Percentiles rank a stretch among this genome's conserved stretches.
Conservation (phyloP, 306 rosid species). For the Lathyrus aphaca region DNA sequence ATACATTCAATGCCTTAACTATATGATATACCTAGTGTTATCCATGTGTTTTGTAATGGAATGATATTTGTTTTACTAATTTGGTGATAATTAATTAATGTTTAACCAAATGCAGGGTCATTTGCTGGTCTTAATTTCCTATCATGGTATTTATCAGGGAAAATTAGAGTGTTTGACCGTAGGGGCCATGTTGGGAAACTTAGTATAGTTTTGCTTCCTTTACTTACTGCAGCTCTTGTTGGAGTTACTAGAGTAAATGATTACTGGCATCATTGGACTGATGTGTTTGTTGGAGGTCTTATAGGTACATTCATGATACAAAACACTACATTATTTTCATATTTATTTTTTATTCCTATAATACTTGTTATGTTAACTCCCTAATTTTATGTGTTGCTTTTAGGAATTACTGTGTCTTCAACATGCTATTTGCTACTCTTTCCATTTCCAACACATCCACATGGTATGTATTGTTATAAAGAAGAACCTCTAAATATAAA, state of each 20-base stretch:
- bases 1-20: too few relatives aligned
- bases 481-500: background rate
- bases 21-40: too few relatives aligned
- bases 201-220: conserved; percentile 52
- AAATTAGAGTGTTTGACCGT: conserved; percentile 55
- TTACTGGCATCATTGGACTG: conserved; percentile 71
- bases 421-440: conserved; percentile 52
- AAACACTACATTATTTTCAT: background rate
- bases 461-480: conserved; percentile 37
- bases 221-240: conserved; percentile 52
- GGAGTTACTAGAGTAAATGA: conserved; percentile 58
- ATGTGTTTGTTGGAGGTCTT: conserved; percentile 54
- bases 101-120: conserved; percentile 49
- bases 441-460: conserved; percentile 47
- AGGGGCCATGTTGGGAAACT: conserved; percentile 54
- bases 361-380: background rate
- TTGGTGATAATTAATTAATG: conserved; percentile 4
- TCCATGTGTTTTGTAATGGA: background rate
- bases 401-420: conserved; percentile 49
- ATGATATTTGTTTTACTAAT: background rate
- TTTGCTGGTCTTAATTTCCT: conserved; percentile 67
- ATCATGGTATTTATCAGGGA: conserved; percentile 60
- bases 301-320: conserved; percentile 41
- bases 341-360: background rate
- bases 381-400: conserved; percentile 28